These are phyloP conservation scores for Talaromyces liani DNA, from an alignment of 495 filamentous ascomycete species.

Conservation along the genomic window DNA sequence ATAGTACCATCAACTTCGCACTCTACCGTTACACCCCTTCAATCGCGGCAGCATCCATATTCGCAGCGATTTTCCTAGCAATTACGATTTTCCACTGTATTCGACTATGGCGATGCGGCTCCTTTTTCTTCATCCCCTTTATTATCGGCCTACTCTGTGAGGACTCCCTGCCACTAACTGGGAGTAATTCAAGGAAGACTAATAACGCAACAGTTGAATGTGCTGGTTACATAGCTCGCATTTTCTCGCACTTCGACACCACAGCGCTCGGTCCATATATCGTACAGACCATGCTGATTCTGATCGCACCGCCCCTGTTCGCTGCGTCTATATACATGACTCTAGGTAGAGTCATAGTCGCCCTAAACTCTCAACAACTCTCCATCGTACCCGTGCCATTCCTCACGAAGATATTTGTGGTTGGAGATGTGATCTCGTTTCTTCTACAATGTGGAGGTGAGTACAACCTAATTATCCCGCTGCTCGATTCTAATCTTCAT, in stretches of 20 bases:
- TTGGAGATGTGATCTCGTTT: constrained; percentile 29
- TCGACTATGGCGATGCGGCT: constrained; percentile 38
- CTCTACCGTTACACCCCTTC: constrained; percentile 33
- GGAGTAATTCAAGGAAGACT: not conserved
- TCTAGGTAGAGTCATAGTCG: constrained; percentile 40
- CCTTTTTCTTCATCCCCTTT: constrained; percentile 57
- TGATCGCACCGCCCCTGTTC: constrained; percentile 22
- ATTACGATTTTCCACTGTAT: constrained; percentile 37
- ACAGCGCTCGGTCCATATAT: constrained; percentile 23
- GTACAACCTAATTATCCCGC: not conserved
- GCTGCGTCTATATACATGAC: constrained; percentile 56
- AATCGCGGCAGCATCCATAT: constrained; percentile 39
- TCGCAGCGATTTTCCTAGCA: constrained; percentile 42
- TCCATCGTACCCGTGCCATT: constrained; percentile 18
- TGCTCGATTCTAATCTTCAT: not conserved
- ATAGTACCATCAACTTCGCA: not conserved
- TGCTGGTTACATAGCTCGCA: constrained; percentile 46
- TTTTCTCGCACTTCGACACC: constrained; percentile 17
- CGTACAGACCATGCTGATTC: constrained; percentile 31
- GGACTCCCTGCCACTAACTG: constrained; percentile 12
- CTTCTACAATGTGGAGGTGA: constrained; percentile 24
- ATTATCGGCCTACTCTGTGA: constrained; percentile 50
- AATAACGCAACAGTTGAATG: constrained; percentile 40
- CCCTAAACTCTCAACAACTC: constrained; percentile 33
- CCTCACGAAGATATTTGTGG: constrained; percentile 31